Evolutionary conservation across 164 flowering plant species (phyloP), one percentile per base, ranked within the genome.

Genomic region (Malania oleifera): DNA sequence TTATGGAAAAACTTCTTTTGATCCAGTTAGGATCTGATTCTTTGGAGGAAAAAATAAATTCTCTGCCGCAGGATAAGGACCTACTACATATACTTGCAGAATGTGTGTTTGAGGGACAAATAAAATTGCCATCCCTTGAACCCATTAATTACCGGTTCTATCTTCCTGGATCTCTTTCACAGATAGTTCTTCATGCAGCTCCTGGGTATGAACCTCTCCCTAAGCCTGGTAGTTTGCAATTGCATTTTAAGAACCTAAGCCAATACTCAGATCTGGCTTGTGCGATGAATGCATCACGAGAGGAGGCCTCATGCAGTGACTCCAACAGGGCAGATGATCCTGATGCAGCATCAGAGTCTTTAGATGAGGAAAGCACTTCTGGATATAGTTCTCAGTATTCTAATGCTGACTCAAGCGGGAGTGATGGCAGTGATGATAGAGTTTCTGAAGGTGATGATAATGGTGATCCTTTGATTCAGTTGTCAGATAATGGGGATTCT

Each of bases 141-240:
- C 64, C 82, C 14, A 64, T 57, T 10, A 74, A 70, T 63, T 47
- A 60, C 44, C 80, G 91, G 15, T 74, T 84, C 68, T 93, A 87
- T 76, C 92, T 93, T 64, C 98, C 98, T 57, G 98, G 98, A 20
- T 89, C 98, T 76, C 96, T 93, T 73, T 93, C 98, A 24, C 97
- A 86, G 71, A 77, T 93, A 60, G 98, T 90, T 66, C 80, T 89
- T 61, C 98, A 93, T 83, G 89, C 96, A 53, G 97, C 97, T 70
- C 98, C 98, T 18, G 96, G 97, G 20, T 93, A 93, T 70, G 95
- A 85, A 66, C 87, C 97, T 73, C 96, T 93, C 26, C 98, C 98
- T 57, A 87, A 84, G 68, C 96, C 98, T 44, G 73, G 86, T 73
- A 79, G 85, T 78, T 60, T 87, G 49, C 65, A 55, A 77, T 60